Conservation (phyloP, 441 rosid genomes). For the Jatropha podagrica region DNA sequence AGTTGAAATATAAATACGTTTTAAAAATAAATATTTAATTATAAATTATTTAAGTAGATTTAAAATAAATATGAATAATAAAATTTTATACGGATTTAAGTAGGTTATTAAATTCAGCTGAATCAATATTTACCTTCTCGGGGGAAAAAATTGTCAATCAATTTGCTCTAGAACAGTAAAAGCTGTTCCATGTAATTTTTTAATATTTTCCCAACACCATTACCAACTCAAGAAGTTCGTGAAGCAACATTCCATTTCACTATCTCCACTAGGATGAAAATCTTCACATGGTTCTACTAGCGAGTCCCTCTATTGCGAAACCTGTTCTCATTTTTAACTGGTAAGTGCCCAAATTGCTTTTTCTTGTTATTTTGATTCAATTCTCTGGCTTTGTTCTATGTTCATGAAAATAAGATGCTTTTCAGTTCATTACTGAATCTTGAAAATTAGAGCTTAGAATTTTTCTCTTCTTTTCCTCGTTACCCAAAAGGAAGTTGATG, state of each 20-base stretch:
- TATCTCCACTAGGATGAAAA: background rate
- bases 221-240: background rate
- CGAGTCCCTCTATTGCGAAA: background rate
- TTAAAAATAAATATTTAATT: too few species aligned
- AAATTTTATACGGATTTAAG: too few species aligned
- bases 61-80: too few species aligned
- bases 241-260: background rate
- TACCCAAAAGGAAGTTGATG: background rate
- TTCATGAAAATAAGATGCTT: background rate
- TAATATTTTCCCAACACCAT: too few species aligned
- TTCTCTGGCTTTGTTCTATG: background rate
- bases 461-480: background rate
- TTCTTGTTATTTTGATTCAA: background rate
- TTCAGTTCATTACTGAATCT: background rate
- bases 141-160: background rate
- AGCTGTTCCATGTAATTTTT: background rate
- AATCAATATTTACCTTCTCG: background rate
- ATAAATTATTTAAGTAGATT: too few species aligned
- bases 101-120: background rate
- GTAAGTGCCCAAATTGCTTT: conserved; percentile 7
- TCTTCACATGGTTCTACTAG: background rate
- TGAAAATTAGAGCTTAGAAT: background rate
- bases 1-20: too few species aligned
- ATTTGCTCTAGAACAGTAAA: background rate
- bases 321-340: background rate